Evolutionary conservation across 495 filamentous ascomycete species (phyloP).

Genomic region (Cryomyces antarcticus): DNA sequence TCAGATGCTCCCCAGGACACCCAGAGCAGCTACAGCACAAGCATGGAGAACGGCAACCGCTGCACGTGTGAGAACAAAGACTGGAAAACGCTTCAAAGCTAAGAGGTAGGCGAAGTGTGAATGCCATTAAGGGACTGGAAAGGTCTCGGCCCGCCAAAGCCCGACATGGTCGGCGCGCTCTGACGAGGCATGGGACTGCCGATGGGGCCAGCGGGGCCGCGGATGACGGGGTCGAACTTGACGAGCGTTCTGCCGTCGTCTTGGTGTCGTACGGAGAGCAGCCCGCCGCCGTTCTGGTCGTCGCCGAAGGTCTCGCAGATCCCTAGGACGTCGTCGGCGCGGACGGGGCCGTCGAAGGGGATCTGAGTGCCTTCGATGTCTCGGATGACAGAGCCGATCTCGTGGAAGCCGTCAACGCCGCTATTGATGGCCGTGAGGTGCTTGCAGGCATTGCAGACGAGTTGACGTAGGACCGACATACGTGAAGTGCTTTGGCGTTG

Average conservation of each 20-base stretch:
- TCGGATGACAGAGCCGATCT: constrained; percentile 40
- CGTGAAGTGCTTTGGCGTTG: constrained; percentile 28
- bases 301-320: constrained; percentile 87
- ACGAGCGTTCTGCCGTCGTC: constrained; percentile 31
- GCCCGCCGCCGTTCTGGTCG: constrained; percentile 68
- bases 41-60: too few relatives aligned
- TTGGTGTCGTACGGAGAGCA: constrained; percentile 42
- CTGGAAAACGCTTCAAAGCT: too few relatives aligned
- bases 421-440: constrained; percentile 24
- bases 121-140: constrained; percentile 7
- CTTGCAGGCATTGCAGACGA: constrained; percentile 40
- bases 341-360: constrained; percentile 34
- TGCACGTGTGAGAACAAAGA: too few relatives aligned
- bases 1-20: too few relatives aligned
- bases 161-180: constrained; percentile 7
- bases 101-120: too few relatives aligned
- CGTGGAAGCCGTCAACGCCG: constrained; percentile 36
- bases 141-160: constrained; percentile 9
- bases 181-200: constrained; percentile 19
- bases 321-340: constrained; percentile 56
- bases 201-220: constrained; percentile 16
- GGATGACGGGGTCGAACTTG: constrained; percentile 32
- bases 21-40: too few relatives aligned
- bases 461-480: constrained; percentile 33
- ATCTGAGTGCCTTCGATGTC: constrained; percentile 42